Percentiles rank a stretch among this genome's conserved stretches.
Conservation (phyloP, 441 rosid genomes). For the Pelargonium australe region DNA sequence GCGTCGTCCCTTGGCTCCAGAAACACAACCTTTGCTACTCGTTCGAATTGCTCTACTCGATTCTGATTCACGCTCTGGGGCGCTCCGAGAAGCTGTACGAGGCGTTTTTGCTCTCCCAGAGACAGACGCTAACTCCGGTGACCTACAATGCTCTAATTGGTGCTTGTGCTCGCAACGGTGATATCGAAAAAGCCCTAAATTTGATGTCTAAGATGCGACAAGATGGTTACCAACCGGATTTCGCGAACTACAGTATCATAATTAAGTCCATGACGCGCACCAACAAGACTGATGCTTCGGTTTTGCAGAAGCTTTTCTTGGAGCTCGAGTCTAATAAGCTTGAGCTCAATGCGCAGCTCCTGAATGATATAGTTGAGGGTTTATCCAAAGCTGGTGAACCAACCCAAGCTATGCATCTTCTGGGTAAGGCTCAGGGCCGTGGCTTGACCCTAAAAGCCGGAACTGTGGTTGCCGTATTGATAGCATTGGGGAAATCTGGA, state of each 20-base stretch:
- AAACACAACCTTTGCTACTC: slow-evolving; percentile 90
- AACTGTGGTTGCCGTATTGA: slow-evolving; percentile 58
- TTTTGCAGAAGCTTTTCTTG: slow-evolving; percentile 55
- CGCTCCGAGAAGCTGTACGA: slow-evolving; percentile 92
- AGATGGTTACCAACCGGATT: slow-evolving; percentile 85
- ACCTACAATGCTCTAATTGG: slow-evolving; percentile 89
- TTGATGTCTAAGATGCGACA: slow-evolving; percentile 79
- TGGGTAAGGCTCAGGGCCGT: slow-evolving; percentile 67
- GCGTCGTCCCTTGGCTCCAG: slow-evolving; percentile 82
- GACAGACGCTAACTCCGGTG: slow-evolving; percentile 65
- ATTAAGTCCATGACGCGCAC: slow-evolving; percentile 61
- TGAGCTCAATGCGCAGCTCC: slow-evolving; percentile 71
- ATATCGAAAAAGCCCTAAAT: slow-evolving; percentile 80
- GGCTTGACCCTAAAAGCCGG: slow-evolving; percentile 63
- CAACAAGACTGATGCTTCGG: slow-evolving; percentile 59
- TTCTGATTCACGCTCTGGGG: slow-evolving; percentile 86
- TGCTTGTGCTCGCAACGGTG: slow-evolving; percentile 83
- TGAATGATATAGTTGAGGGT: slow-evolving; percentile 72
- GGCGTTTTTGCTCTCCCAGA: slow-evolving; percentile 81
- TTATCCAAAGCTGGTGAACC: slow-evolving; percentile 83
- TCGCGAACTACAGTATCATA: slow-evolving; percentile 75
- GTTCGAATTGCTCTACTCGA: slow-evolving; percentile 84
- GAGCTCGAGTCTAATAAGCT: slow-evolving; percentile 70
- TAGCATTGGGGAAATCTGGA: slow-evolving; percentile 55
- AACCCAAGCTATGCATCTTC: slow-evolving; percentile 53